A percentile compares a stretch with the other conserved stretches of the same genome.
Conservation (phyloP, 129 eudicot genomes). For the Lactuca saligna region DNA sequence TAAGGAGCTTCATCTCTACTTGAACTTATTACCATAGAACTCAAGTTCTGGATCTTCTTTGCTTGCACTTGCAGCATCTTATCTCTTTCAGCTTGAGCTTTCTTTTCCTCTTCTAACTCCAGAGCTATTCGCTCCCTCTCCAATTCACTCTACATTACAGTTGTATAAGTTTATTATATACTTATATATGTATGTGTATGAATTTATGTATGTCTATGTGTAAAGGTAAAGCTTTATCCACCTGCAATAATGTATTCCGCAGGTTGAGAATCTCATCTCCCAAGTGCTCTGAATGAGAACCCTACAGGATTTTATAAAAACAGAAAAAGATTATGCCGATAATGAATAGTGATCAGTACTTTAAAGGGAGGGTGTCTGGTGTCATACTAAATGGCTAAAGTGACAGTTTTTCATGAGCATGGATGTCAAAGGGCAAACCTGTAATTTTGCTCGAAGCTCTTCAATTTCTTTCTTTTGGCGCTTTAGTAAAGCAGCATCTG, state of each 20-base stretch:
- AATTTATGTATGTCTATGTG: neutral
- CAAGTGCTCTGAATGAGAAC: conserved; percentile 83
- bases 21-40: conserved; percentile 85
- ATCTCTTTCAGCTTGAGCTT: conserved; percentile 90
- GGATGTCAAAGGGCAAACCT: conserved; percentile 39
- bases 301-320: conserved; percentile 39
- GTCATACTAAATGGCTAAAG: conserved; percentile 14
- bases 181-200: neutral
- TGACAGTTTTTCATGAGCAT: neutral
- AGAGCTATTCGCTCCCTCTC: conserved; percentile 96
- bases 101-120: conserved; percentile 98
- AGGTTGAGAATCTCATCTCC: conserved; percentile 87
- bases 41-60: conserved; percentile 79
- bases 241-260: conserved; percentile 96
- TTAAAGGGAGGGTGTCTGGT: neutral
- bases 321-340: neutral
- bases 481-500: conserved; percentile 97
- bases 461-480: conserved; percentile 99
- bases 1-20: conserved; percentile 62
- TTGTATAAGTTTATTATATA: neutral
- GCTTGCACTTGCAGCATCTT: conserved; percentile 77
- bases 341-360: conserved; percentile 11
- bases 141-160: conserved; percentile 63
- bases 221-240: conserved; percentile 25
- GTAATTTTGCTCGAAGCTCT: conserved; percentile 91